phyloP scores from a whole-genome alignment of 257 asterid species.

The Euphrasia confusa region DNA sequence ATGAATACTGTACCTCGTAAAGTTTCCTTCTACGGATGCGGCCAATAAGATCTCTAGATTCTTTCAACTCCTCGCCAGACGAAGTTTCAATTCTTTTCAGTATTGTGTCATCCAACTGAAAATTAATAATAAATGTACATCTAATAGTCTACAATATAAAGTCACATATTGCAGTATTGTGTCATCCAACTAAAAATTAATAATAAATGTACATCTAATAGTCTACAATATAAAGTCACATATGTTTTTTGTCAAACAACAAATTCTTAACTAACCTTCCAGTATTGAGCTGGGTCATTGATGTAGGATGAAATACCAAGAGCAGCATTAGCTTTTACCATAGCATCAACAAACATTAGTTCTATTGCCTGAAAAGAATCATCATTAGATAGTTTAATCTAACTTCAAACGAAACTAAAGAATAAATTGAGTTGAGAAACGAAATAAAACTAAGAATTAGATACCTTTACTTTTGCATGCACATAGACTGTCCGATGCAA shows the following conservation, averaged over 20 bases:
- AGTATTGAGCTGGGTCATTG: constrained; percentile 65
- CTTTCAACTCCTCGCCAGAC: constrained; percentile 54
- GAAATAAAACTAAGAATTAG: constrained; percentile 13
- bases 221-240: constrained; percentile 4
- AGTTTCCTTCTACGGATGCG: constrained; percentile 82
- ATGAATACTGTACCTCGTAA: constrained; percentile 52
- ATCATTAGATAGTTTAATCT: constrained; percentile 14
- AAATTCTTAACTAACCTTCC: constrained; percentile 58
- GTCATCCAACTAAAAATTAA: constrained; percentile 69
- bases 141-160: too few species aligned
- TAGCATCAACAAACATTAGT: constrained; percentile 80
- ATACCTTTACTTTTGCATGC: constrained; percentile 89
- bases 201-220: constrained; percentile 13
- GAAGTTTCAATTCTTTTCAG: constrained; percentile 74
- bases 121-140: constrained; percentile 14
- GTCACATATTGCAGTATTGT: too few species aligned
- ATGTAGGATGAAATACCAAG: constrained; percentile 64
- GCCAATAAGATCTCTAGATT: constrained; percentile 72
- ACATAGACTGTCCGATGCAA: constrained; percentile 68
- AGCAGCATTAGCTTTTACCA: constrained; percentile 61
- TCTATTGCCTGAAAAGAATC: constrained; percentile 65
- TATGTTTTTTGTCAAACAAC: constrained; percentile 2
- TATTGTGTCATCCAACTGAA: constrained; percentile 86
- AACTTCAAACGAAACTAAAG: constrained; percentile 6
- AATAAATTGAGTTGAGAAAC: constrained; percentile 14